Percentiles rank a stretch among this genome's conserved stretches.
These are phyloP conservation scores for Oryza meyeriana DNA, from an alignment of 176 grass and related monocot species.

Conservation along the genomic window DNA sequence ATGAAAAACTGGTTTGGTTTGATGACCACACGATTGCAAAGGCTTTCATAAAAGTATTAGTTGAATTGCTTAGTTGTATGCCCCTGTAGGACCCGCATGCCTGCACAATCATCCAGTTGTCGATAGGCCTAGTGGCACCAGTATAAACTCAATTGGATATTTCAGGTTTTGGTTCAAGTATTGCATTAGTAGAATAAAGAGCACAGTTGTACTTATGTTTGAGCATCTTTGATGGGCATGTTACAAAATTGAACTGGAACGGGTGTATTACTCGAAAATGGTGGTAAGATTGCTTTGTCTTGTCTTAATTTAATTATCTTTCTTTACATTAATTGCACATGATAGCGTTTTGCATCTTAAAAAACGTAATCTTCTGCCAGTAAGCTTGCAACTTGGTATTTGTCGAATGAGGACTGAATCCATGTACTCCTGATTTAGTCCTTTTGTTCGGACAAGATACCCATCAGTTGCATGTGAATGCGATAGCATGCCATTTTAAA, in stretches of 20 bases:
- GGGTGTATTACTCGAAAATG: background rate
- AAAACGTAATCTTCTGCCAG: conserved; percentile 12
- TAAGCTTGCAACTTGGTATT: background rate
- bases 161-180: conserved; percentile 1
- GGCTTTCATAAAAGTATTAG: background rate
- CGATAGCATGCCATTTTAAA: background rate
- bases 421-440: background rate
- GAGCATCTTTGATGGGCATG: background rate
- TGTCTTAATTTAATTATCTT: conserved; percentile 14
- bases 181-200: background rate
- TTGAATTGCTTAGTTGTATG: background rate
- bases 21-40: background rate
- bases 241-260: conserved; percentile 4
- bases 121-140: background rate
- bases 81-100: background rate
- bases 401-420: background rate
- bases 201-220: background rate
- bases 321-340: background rate
- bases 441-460: background rate
- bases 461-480: background rate
- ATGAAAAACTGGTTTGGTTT: background rate
- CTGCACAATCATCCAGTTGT: background rate
- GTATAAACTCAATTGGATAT: background rate
- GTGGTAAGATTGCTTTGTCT: background rate
- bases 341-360: background rate